Evolutionary conservation across 257 asterid species (phyloP).

Genomic region (Cinchona pubescens): DNA sequence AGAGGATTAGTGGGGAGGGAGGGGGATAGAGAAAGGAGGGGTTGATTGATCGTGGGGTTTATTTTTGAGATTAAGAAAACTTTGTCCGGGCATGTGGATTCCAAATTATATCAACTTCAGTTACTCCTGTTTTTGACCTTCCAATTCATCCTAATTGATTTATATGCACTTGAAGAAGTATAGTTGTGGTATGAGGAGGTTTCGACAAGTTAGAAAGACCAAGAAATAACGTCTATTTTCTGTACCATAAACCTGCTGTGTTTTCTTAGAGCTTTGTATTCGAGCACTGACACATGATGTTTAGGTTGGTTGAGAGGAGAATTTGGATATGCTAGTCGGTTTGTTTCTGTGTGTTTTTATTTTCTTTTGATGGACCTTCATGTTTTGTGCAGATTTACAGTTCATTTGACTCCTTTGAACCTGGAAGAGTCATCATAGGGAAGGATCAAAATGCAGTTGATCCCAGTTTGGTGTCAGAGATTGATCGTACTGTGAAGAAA

Average conservation of each 20-base stretch:
- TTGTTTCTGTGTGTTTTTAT: not conserved
- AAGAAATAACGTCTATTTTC: not conserved
- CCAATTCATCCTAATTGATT: not conserved
- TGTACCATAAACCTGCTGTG: not conserved
- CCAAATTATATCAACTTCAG: not conserved
- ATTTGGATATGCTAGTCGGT: slow-evolving; percentile 2
- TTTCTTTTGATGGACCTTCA: not conserved
- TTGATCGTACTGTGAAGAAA: slow-evolving; percentile 76
- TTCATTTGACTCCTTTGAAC: slow-evolving; percentile 55
- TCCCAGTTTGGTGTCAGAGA: slow-evolving; percentile 58
- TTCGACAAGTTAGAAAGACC: not conserved
- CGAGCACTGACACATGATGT: not conserved
- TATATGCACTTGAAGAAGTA: not conserved
- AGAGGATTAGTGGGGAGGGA: not conserved
- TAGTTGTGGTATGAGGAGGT: not conserved
- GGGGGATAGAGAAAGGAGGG: not conserved
- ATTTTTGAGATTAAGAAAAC: not conserved
- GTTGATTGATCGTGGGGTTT: not conserved
- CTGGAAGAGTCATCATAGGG: slow-evolving; percentile 56
- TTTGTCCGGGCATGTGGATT: not conserved
- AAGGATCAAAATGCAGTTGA: slow-evolving; percentile 48
- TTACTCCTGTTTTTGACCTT: not conserved
- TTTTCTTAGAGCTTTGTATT: not conserved
- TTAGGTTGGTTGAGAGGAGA: not conserved
- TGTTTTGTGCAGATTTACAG: slow-evolving; percentile 47